Conservation (phyloP, 495 filamentous ascomycete species). For the Penicillium roqueforti region DNA sequence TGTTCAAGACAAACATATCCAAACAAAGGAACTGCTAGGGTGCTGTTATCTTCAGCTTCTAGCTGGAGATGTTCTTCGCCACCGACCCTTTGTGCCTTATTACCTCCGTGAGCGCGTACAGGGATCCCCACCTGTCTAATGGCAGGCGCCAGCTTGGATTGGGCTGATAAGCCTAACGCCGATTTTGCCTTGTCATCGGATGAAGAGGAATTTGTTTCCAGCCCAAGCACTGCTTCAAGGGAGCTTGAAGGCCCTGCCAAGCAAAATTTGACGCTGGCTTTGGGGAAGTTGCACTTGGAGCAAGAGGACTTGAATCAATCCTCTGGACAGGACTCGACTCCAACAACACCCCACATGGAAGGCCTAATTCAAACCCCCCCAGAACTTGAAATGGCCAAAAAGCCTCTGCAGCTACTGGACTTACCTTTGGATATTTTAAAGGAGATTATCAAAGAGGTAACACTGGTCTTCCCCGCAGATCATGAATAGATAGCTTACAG, state of each 20-base stretch:
- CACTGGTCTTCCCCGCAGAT: constrained; percentile 12
- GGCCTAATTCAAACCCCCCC: neutral
- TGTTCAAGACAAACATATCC: neutral
- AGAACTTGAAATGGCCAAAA: constrained; percentile 12
- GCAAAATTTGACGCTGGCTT: constrained; percentile 8
- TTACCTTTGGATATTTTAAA: constrained; percentile 84
- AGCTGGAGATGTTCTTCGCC: constrained; percentile 7
- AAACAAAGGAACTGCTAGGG: neutral
- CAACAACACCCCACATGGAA: constrained; percentile 7
- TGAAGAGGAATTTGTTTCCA: constrained; percentile 36
- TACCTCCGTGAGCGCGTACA: neutral
- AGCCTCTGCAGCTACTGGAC: constrained; percentile 62
- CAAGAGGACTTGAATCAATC: constrained; percentile 10
- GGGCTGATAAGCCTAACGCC: constrained; percentile 25
- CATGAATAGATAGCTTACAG: constrained; percentile 6
- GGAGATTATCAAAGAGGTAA: constrained; percentile 84
- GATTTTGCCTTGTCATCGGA: constrained; percentile 31
- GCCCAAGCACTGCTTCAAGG: constrained; percentile 29
- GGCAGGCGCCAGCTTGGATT: constrained; percentile 17
- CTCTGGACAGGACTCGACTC: constrained; percentile 10
- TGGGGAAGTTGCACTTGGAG: constrained; percentile 35
- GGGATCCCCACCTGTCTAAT: constrained; percentile 9
- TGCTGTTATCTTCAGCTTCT: neutral
- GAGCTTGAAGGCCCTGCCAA: constrained; percentile 13
- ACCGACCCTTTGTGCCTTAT: neutral